A percentile compares a stretch with the other conserved stretches of the same genome.
phyloP scores from a whole-genome alignment of 1,284 basidiomycete species.

The Melampsora americana region DNA sequence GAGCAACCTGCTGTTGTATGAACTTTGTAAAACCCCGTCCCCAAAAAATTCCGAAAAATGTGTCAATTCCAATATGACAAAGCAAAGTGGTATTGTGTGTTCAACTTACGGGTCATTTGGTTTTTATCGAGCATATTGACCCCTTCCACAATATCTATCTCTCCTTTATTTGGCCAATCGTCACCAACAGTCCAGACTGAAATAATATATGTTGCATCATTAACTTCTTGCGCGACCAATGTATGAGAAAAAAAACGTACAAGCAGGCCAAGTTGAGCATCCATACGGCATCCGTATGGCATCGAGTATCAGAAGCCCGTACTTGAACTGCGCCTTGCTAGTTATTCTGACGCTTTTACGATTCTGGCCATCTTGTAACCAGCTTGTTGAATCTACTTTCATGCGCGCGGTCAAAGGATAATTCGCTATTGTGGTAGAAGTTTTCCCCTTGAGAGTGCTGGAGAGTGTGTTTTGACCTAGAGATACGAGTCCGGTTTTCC shows the following conservation, averaged over 20 bases:
- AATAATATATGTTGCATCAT: background rate
- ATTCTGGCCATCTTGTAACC: constrained; percentile 20
- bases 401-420: constrained; percentile 24
- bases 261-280: constrained; percentile 77
- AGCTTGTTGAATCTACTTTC: constrained; percentile 39
- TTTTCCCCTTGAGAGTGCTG: constrained; percentile 1
- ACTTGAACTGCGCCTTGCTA: constrained; percentile 64
- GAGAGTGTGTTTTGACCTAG: constrained; percentile 12
- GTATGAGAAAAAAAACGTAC: constrained; percentile 9
- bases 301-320: constrained; percentile 75
- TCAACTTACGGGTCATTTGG: constrained; percentile 61
- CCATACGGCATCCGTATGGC: constrained; percentile 71
- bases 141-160: constrained; percentile 70
- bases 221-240: background rate
- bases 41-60: no score
- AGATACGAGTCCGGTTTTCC: constrained; percentile 37
- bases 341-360: constrained; percentile 65
- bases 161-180: constrained; percentile 69
- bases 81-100: background rate
- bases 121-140: constrained; percentile 56
- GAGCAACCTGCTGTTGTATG: constrained; percentile 66
- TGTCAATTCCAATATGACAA: no score
- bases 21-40: constrained; percentile 49
- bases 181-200: constrained; percentile 60
- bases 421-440: background rate